phyloP scores from a whole-genome alignment of 1,284 basidiomycete species.

The Cryptococcus neoformans region DNA sequence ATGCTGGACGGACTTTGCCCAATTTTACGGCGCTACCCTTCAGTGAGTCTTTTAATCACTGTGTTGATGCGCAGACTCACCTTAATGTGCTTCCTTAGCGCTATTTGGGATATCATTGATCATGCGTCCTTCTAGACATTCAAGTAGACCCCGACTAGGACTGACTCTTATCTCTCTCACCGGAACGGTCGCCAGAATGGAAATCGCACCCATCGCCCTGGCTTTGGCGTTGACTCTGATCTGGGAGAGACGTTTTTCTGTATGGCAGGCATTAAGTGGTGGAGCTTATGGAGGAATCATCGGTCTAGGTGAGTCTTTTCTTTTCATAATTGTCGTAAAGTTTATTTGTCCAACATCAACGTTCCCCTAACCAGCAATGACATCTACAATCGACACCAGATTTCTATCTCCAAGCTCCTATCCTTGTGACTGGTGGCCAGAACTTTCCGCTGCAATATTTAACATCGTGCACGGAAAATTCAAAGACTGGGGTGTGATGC shows the following conservation, averaged over 20 bases:
- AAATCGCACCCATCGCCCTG: slow-evolving; percentile 66
- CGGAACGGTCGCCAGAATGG: slow-evolving; percentile 71
- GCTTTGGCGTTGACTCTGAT: slow-evolving; percentile 63
- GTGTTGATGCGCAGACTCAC: slow-evolving; percentile 47
- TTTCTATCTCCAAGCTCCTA: slow-evolving; percentile 50
- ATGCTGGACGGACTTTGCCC: slow-evolving; percentile 86
- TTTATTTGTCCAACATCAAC: slow-evolving; percentile 57
- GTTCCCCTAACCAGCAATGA: slow-evolving; percentile 71
- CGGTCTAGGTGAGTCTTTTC: slow-evolving; percentile 60
- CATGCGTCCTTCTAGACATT: slow-evolving; percentile 14
- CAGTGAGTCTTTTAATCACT: slow-evolving; percentile 53
- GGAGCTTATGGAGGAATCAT: slow-evolving; percentile 58
- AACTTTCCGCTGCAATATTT: slow-evolving; percentile 74
- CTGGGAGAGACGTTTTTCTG: slow-evolving; percentile 50
- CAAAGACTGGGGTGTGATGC: slow-evolving; percentile 85
- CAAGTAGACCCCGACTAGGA: slow-evolving; percentile 35
- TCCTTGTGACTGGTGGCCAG: slow-evolving; percentile 66
- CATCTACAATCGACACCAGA: slow-evolving; percentile 65
- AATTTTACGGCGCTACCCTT: slow-evolving; percentile 88
- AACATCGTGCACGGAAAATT: slow-evolving; percentile 86
- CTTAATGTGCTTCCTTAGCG: slow-evolving; percentile 8
- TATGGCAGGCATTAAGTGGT: slow-evolving; percentile 55
- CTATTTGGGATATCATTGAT: slow-evolving; percentile 18
- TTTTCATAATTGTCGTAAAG: slow-evolving; percentile 6
- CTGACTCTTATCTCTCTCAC: slow-evolving; percentile 62